Conservation (phyloP, 2,329 filamentous ascomycete species). For the Phialocephala subalpina region DNA sequence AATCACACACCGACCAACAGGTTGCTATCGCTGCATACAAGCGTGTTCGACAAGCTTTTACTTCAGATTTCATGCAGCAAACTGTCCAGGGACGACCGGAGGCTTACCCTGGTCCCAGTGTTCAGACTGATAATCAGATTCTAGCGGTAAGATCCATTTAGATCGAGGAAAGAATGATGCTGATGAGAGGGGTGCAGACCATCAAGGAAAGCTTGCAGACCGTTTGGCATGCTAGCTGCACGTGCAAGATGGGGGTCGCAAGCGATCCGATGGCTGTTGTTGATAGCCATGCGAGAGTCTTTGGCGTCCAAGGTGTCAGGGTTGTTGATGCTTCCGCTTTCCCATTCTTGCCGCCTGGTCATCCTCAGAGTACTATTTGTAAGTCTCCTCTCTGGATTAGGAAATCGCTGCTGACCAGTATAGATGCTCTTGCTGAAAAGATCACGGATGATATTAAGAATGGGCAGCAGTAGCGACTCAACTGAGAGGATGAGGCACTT, state of each 20-base stretch:
- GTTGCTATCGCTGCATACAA: conserved; percentile 53
- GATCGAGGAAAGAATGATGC: not conserved
- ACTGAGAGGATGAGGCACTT: too few species aligned
- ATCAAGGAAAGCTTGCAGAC: conserved; percentile 41
- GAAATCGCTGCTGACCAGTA: not conserved
- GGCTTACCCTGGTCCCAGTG: conserved; percentile 27
- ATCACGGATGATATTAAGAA: conserved; percentile 9
- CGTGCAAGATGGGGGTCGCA: conserved; percentile 61
- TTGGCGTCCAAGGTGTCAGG: conserved; percentile 33
- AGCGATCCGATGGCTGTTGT: conserved; percentile 47
- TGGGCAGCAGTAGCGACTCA: not conserved
- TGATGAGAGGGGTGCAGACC: conserved; percentile 3
- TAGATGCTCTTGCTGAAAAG: conserved; percentile 3
- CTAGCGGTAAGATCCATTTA: not conserved
- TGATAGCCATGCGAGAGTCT: conserved; percentile 35
- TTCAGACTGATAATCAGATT: conserved; percentile 36
- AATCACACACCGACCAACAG: conserved; percentile 51
- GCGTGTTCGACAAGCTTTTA: conserved; percentile 48
- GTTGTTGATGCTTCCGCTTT: conserved; percentile 38
- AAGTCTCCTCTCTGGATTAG: not conserved
- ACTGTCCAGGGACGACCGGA: conserved; percentile 26
- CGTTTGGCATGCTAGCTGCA: conserved; percentile 62
- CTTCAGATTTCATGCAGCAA: conserved; percentile 23
- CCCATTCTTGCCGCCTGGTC: conserved; percentile 47
- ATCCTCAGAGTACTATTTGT: conserved; percentile 51